Base-by-base conservation (phyloP, 192 early-diverging fungal genomes). In the Dissophora ornata region DNA sequence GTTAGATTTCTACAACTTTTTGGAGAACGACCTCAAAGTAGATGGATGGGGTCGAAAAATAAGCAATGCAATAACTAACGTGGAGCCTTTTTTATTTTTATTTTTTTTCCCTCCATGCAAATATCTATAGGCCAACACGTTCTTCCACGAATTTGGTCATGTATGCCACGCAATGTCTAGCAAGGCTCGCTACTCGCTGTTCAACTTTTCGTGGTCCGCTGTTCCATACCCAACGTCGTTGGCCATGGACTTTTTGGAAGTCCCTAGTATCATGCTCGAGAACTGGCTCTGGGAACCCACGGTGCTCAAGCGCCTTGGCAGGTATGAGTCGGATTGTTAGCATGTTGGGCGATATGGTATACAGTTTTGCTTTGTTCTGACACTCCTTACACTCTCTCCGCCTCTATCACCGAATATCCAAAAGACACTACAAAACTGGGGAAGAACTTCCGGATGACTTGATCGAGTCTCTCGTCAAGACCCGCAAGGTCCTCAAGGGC, bases 231-330 rank as follows among this genome's bases (percentile, higher is more conserved):
- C 93, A 48, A 92, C 92, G 19, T 81, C 80, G 42, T 83, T 91
- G 40, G 91, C 94, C 60, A 77, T 87, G 55, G 94, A 96, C 79
- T 96, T 96, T 84, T 90, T 96, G 24, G 94, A 96, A 84, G 91
- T 91, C 25, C 94, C 94, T 16, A 90, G 89, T 28, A 92, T 94
- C 86, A 94, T 96, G 94, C 85, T 95, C 25, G 94, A 95, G 80
- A 96, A 94, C 80, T 92, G 90, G 91, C 83, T 86, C 33, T 92
- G 86, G 82, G 89, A 90, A 56, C 81, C 84, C 8, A 69, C 82
- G 4, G 85, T 86, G 2, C 71, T 92, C 44, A 77, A 67, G 38
- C 64, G 65, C 2, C 73, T 77, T 8, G 62, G 62, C 10, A 67
- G 25, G 70, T 74, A 59, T n/a, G n/a, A n/a, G n/a, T n/a, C n/a